These are phyloP conservation scores for Rhizopogon hawkerae DNA, from an alignment of 1,284 basidiomycete species.

Conservation along the genomic window DNA sequence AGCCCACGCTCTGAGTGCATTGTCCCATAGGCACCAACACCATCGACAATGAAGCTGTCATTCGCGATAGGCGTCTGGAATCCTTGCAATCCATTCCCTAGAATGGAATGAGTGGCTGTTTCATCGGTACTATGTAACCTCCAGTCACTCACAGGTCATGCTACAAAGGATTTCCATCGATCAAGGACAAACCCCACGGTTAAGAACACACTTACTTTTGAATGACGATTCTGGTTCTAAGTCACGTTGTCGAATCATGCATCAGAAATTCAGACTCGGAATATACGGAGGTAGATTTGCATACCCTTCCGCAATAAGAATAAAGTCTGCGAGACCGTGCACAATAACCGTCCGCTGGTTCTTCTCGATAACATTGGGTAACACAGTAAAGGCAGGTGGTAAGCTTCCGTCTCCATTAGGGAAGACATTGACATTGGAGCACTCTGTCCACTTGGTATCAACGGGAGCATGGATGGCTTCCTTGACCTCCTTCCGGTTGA, in stretches of 20 bases:
- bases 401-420: conserved; percentile 49
- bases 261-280: too few species aligned
- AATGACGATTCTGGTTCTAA: conserved; percentile 50
- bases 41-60: conserved; percentile 64
- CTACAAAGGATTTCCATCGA: conserved; percentile 24
- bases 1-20: conserved; percentile 58
- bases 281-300: background rate
- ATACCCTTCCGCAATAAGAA: conserved; percentile 61
- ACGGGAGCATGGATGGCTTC: conserved; percentile 62
- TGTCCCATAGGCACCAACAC: conserved; percentile 56
- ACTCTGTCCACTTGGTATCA: conserved; percentile 55
- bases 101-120: background rate
- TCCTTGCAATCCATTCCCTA: conserved; percentile 61
- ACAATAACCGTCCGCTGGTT: conserved; percentile 60
- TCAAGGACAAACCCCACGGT: background rate
- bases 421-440: conserved; percentile 54
- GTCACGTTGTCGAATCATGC: background rate
- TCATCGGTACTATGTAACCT: background rate
- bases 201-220: conserved; percentile 46
- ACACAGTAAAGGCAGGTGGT: conserved; percentile 53
- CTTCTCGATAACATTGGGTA: conserved; percentile 70
- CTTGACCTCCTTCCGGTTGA: conserved; percentile 64
- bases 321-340: conserved; percentile 65
- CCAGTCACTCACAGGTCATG: conserved; percentile 53
- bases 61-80: conserved; percentile 59